Conservation (phyloP, 2,329 filamentous ascomycete genomes). For the Fusarium chaquense region DNA sequence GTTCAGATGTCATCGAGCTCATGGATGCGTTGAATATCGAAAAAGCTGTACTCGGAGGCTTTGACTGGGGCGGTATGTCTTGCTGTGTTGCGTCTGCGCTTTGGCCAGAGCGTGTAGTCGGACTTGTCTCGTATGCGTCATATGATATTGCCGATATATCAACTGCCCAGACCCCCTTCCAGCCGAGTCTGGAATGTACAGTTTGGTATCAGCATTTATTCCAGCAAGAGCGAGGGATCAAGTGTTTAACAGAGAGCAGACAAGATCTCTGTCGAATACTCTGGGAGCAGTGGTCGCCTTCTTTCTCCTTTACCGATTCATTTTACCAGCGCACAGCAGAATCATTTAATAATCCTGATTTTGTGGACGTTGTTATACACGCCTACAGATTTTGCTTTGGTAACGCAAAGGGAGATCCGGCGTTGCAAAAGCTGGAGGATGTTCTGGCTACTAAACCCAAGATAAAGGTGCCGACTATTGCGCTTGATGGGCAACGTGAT, state of each 20-base stretch:
- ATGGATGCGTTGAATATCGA: conserved; percentile 15
- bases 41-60: neutral
- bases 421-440: conserved; percentile 4
- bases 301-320: conserved; percentile 5
- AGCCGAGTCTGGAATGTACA: conserved; percentile 5
- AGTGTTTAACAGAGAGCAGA: neutral
- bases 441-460: neutral
- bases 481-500: conserved; percentile 1
- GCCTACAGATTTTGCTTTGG: conserved; percentile 23
- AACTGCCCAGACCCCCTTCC: neutral
- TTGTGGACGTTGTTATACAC: conserved; percentile 15
- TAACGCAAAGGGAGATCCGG: neutral
- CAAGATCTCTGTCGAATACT: conserved; percentile 10
- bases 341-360: conserved; percentile 17
- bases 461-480: conserved; percentile 6
- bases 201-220: conserved; percentile 26
- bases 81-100: conserved; percentile 9
- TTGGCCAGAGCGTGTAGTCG: conserved; percentile 5
- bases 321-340: conserved; percentile 12
- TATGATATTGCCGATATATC: conserved; percentile 18
- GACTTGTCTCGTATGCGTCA: conserved; percentile 8
- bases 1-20: conserved; percentile 11
- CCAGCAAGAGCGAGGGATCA: conserved; percentile 1
- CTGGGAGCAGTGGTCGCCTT: conserved; percentile 21
- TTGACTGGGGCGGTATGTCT: conserved; percentile 19